A percentile compares a stretch with the other conserved stretches of the same genome.
phyloP scores from a whole-genome alignment of 2,329 filamentous ascomycete genomes.

The Ceratocystis cacaofunesta region DNA sequence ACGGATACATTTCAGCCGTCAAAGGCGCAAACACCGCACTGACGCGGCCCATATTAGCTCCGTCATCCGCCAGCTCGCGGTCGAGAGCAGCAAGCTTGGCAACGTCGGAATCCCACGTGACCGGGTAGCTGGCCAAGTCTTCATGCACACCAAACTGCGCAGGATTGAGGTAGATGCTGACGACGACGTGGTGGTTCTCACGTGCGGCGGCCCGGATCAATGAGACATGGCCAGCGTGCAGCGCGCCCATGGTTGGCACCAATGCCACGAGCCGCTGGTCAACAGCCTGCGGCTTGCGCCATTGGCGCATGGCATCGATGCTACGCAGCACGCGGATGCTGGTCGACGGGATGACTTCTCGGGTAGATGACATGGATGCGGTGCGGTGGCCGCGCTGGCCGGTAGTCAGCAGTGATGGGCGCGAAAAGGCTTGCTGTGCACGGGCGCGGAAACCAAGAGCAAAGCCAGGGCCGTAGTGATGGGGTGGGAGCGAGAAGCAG shows the following conservation, averaged over 20 bases:
- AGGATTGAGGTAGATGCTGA: constrained; percentile 91
- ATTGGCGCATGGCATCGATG: constrained; percentile 53
- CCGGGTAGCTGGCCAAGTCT: constrained; percentile 77
- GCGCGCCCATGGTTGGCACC: constrained; percentile 92
- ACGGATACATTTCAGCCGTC: constrained; percentile 76
- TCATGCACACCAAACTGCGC: constrained; percentile 87
- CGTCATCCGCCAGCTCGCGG: constrained; percentile 50
- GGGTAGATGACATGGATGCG: constrained; percentile 17
- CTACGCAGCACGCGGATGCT: constrained; percentile 61
- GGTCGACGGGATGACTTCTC: constrained; percentile 38
- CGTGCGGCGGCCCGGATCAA: constrained; percentile 70
- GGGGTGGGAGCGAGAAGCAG: background rate
- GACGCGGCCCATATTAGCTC: constrained; percentile 49
- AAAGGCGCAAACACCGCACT: constrained; percentile 76
- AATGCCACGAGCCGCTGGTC: constrained; percentile 64
- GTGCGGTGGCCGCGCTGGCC: constrained; percentile 16
- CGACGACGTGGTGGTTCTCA: constrained; percentile 75
- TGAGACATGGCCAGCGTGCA: constrained; percentile 82
- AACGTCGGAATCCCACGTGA: constrained; percentile 72
- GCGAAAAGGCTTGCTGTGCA: background rate
- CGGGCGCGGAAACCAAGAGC: background rate
- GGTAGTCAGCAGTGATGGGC: constrained; percentile 16
- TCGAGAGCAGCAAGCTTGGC: constrained; percentile 53
- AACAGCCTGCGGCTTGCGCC: constrained; percentile 50
- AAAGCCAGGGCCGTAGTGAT: background rate